Percentiles rank a stretch among this genome's conserved stretches.
These are phyloP conservation scores for Podaxis sp. DNA, from an alignment of 768 basidiomycete genomes.

Conservation along the genomic window DNA sequence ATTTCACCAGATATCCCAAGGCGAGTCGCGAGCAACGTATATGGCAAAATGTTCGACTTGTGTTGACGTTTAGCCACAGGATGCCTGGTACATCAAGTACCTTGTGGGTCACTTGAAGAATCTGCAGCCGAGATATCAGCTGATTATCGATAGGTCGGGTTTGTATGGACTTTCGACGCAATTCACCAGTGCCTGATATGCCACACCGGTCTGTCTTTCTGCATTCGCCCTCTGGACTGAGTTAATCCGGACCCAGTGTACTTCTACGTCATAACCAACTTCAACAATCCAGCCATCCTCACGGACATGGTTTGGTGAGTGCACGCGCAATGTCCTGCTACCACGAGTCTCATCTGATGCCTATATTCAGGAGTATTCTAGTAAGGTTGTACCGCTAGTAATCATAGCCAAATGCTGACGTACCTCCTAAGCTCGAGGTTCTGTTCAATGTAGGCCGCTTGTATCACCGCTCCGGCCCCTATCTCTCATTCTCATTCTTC, in stretches of 20 bases:
- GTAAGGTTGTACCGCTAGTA: slow-evolving; percentile 22
- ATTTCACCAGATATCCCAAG: slow-evolving; percentile 43
- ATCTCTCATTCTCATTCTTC: background rate
- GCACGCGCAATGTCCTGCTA: background rate
- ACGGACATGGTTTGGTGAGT: slow-evolving; percentile 43
- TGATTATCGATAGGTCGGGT: slow-evolving; percentile 33
- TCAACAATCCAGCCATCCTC: slow-evolving; percentile 36
- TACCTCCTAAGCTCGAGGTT: slow-evolving; percentile 42
- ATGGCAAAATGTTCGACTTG: background rate
- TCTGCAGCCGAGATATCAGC: background rate
- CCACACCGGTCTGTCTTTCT: slow-evolving; percentile 37
- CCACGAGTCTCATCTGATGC: background rate
- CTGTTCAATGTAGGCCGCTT: slow-evolving; percentile 43
- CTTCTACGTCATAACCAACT: slow-evolving; percentile 49
- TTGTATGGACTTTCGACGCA: slow-evolving; percentile 46
- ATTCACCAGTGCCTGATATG: slow-evolving; percentile 51
- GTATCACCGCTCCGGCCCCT: background rate
- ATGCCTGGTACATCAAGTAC: slow-evolving; percentile 47
- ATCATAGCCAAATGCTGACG: background rate
- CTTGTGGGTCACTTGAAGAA: slow-evolving; percentile 29
- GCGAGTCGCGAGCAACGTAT: slow-evolving; percentile 19
- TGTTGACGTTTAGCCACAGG: slow-evolving; percentile 21
- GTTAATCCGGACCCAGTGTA: slow-evolving; percentile 34
- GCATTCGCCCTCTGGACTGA: background rate
- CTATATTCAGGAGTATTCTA: slow-evolving; percentile 41